Evolutionary conservation across 2,329 filamentous ascomycete species (phyloP).

Genomic region (Talaromyces sp.): DNA sequence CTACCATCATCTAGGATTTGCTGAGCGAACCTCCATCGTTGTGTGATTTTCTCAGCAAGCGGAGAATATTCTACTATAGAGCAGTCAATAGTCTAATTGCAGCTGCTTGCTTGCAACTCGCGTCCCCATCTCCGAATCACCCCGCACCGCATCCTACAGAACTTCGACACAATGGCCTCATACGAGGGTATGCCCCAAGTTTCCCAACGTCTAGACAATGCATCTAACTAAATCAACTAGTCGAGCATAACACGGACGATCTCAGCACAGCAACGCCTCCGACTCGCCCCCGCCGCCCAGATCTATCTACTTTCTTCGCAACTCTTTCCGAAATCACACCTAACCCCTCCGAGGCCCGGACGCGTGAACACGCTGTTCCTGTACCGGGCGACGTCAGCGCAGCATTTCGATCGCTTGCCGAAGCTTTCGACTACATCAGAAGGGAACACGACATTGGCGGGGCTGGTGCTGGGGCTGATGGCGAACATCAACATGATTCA

Average conservation of each 20-base stretch:
- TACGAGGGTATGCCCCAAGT: slow-evolving; percentile 36
- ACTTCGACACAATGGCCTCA: slow-evolving; percentile 34
- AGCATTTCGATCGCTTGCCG: slow-evolving; percentile 57
- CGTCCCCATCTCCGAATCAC: slow-evolving; percentile 1
- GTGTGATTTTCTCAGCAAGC: not conserved
- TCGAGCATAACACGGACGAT: slow-evolving; percentile 42
- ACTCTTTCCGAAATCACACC: slow-evolving; percentile 57
- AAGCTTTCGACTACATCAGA: slow-evolving; percentile 59
- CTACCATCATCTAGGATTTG: not conserved
- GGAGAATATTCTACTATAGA: too few relatives aligned
- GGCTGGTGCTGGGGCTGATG: slow-evolving; percentile 31
- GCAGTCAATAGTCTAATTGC: too few relatives aligned
- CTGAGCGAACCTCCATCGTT: too few relatives aligned
- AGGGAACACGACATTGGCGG: slow-evolving; percentile 34
- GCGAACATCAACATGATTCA: slow-evolving; percentile 21
- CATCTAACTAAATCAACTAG: slow-evolving; percentile 23
- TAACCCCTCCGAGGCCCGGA: slow-evolving; percentile 45
- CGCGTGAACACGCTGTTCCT: slow-evolving; percentile 57
- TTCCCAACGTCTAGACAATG: not conserved
- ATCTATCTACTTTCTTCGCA: slow-evolving; percentile 63
- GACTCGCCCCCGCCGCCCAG: slow-evolving; percentile 53
- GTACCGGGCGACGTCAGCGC: slow-evolving; percentile 59
- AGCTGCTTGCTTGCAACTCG: not conserved
- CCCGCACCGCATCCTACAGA: slow-evolving; percentile 4
- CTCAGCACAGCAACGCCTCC: slow-evolving; percentile 24